phyloP scores from a whole-genome alignment of 345 rosid genomes.

The Acer yangbiense region DNA sequence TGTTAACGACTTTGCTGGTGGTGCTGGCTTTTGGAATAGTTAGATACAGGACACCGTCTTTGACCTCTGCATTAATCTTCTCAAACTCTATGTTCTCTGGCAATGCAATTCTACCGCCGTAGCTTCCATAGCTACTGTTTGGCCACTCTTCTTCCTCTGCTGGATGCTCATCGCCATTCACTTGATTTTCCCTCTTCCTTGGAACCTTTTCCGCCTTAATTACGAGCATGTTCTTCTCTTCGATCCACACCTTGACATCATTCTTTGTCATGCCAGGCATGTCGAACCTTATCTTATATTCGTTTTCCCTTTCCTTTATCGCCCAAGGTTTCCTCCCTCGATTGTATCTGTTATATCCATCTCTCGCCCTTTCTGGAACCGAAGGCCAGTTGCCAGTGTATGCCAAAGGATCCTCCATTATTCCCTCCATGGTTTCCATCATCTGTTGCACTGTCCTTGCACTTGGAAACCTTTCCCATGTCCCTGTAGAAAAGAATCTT shows the following conservation, averaged over 20 bases:
- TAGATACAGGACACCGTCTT: slow-evolving; percentile 33
- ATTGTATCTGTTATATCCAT: slow-evolving; percentile 19
- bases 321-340: slow-evolving; percentile 35
- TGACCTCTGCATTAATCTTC: slow-evolving; percentile 49
- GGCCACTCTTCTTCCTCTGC: slow-evolving; percentile 29
- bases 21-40: slow-evolving; percentile 26
- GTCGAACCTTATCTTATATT: slow-evolving; percentile 31
- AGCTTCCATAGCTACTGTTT: slow-evolving; percentile 34
- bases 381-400: slow-evolving; percentile 1
- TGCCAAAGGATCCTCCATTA: slow-evolving; percentile 19
- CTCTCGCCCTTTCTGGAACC: slow-evolving; percentile 1
- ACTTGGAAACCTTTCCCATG: slow-evolving; percentile 24
- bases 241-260: slow-evolving; percentile 35
- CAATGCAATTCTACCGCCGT: slow-evolving; percentile 37
- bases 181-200: not conserved
- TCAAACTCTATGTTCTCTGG: slow-evolving; percentile 42
- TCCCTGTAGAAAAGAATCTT: slow-evolving; percentile 12
- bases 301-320: slow-evolving; percentile 23
- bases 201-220: slow-evolving; percentile 28
- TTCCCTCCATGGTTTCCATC: slow-evolving; percentile 34
- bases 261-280: slow-evolving; percentile 40
- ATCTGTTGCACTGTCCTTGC: slow-evolving; percentile 27
- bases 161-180: not conserved
- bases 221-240: slow-evolving; percentile 33
- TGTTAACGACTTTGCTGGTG: slow-evolving; percentile 23